A percentile compares a stretch with the other conserved stretches of the same genome.
Evolutionary conservation across 2,329 filamentous ascomycete species (phyloP).

Genomic region (Ascochyta viciae-villosae): DNA sequence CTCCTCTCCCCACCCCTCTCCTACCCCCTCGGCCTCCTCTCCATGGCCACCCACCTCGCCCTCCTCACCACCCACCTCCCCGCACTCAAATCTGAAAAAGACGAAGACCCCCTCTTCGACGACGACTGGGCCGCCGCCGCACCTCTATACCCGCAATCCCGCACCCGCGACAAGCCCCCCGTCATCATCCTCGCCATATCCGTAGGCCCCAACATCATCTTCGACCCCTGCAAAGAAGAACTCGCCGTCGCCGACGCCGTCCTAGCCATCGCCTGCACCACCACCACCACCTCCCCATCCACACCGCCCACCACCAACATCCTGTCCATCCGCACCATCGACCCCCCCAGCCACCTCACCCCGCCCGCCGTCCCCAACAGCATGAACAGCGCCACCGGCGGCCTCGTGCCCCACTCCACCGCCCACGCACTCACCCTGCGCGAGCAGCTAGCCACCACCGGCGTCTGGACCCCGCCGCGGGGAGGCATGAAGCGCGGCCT

Average conservation of each 20-base stretch:
- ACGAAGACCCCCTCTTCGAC: constrained; percentile 97
- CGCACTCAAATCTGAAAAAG: constrained; percentile 81
- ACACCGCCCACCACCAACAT: constrained; percentile 41
- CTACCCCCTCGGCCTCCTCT: constrained; percentile 91
- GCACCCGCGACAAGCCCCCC: constrained; percentile 68
- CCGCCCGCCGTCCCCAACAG: constrained; percentile 56
- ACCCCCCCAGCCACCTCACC: constrained; percentile 58
- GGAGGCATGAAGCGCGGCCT: constrained; percentile 81
- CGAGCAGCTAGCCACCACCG: constrained; percentile 64
- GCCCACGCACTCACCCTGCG: constrained; percentile 54
- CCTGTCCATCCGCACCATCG: constrained; percentile 57
- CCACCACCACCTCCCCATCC: constrained; percentile 25
- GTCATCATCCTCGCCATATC: constrained; percentile 90
- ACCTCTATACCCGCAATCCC: constrained; percentile 70
- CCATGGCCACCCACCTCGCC: constrained; percentile 90
- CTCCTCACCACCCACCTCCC: constrained; percentile 87
- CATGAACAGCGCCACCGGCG: constrained; percentile 56
- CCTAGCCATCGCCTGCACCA: constrained; percentile 79
- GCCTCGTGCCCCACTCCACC: constrained; percentile 46
- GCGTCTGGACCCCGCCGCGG: constrained; percentile 85
- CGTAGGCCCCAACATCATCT: constrained; percentile 86
- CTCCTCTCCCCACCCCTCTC: constrained; percentile 92
- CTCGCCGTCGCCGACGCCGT: constrained; percentile 91
- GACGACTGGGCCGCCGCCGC: constrained; percentile 93
- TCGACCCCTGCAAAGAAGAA: constrained; percentile 91